Evolutionary conservation across 2,329 filamentous ascomycete species (phyloP).

Genomic region (Dothistroma septosporum): DNA sequence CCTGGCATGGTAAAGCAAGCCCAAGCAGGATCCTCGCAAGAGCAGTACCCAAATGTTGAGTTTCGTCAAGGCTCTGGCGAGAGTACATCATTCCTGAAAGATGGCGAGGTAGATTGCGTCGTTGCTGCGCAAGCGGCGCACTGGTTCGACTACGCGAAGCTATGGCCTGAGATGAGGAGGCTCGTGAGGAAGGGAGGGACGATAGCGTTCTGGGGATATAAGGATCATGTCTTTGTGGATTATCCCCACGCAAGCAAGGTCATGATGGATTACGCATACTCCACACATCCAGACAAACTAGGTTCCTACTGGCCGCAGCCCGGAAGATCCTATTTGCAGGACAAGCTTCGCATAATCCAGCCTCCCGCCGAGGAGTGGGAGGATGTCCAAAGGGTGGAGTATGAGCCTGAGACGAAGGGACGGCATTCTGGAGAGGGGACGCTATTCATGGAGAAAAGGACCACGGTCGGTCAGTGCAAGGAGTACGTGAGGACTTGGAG

Average conservation of each 20-base stretch:
- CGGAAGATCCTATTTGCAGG: slow-evolving; percentile 53
- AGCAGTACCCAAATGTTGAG: slow-evolving; percentile 41
- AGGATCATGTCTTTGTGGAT: slow-evolving; percentile 58
- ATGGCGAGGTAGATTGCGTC: slow-evolving; percentile 51
- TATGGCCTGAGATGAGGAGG: slow-evolving; percentile 54
- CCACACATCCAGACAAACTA: slow-evolving; percentile 46
- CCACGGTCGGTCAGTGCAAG: slow-evolving; percentile 57
- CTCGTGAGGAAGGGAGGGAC: slow-evolving; percentile 55
- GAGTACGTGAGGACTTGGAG: slow-evolving; percentile 61
- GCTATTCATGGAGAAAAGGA: slow-evolving; percentile 50
- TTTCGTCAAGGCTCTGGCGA: slow-evolving; percentile 54
- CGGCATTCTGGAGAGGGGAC: slow-evolving; percentile 40
- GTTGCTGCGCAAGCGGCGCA: slow-evolving; percentile 57
- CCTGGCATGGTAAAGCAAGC: slow-evolving; percentile 49
- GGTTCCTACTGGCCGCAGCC: slow-evolving; percentile 60
- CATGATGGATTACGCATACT: slow-evolving; percentile 55
- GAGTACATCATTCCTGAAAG: slow-evolving; percentile 45
- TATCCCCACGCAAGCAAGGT: slow-evolving; percentile 51
- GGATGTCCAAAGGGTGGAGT: slow-evolving; percentile 52
- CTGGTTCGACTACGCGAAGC: slow-evolving; percentile 59
- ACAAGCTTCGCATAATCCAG: slow-evolving; percentile 49
- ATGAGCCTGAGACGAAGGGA: slow-evolving; percentile 51
- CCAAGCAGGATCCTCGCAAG: slow-evolving; percentile 18
- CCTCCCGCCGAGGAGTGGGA: slow-evolving; percentile 53
- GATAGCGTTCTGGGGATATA: slow-evolving; percentile 64